These are phyloP conservation scores for Xylariaceae sp. DNA, from an alignment of 2,329 filamentous ascomycete genomes.

Conservation along the genomic window DNA sequence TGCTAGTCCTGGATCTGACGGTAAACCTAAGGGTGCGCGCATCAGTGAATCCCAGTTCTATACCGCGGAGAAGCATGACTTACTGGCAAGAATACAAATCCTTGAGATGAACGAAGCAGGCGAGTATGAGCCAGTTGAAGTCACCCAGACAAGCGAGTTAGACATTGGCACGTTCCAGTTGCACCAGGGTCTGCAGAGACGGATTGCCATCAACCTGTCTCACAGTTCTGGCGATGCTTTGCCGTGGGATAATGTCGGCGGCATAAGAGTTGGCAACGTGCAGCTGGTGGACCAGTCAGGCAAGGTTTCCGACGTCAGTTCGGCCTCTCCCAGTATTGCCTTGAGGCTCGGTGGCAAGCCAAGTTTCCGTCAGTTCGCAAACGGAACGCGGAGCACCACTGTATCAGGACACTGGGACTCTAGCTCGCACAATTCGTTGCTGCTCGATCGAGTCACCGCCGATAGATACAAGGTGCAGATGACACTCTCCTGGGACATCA, in stretches of 20 bases:
- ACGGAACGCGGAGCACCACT: constrained; percentile 82
- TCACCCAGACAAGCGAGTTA: constrained; percentile 75
- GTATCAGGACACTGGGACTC: constrained; percentile 96
- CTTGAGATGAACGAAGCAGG: constrained; percentile 88
- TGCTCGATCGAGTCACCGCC: constrained; percentile 89
- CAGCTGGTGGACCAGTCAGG: constrained; percentile 79
- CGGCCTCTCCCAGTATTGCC: constrained; percentile 65
- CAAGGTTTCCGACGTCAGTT: constrained; percentile 74
- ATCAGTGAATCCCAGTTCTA: constrained; percentile 91
- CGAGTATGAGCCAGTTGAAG: constrained; percentile 87
- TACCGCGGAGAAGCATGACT: constrained; percentile 87
- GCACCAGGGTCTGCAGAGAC: constrained; percentile 87
- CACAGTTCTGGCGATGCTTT: constrained; percentile 85
- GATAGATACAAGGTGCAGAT: constrained; percentile 91
- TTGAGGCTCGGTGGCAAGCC: constrained; percentile 75
- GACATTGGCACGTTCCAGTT: constrained; percentile 91
- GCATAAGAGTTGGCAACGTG: constrained; percentile 73
- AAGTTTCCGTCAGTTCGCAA: constrained; percentile 75
- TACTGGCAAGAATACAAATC: constrained; percentile 82
- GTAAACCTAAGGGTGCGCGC: constrained; percentile 55
- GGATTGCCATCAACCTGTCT: constrained; percentile 81
- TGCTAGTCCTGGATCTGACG: constrained; percentile 54
- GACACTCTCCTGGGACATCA: constrained; percentile 78
- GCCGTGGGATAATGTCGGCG: constrained; percentile 79
- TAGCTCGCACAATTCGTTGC: constrained; percentile 81